These are phyloP conservation scores for Turnera subulata DNA, from an alignment of 345 rosid genomes.

Conservation along the genomic window DNA sequence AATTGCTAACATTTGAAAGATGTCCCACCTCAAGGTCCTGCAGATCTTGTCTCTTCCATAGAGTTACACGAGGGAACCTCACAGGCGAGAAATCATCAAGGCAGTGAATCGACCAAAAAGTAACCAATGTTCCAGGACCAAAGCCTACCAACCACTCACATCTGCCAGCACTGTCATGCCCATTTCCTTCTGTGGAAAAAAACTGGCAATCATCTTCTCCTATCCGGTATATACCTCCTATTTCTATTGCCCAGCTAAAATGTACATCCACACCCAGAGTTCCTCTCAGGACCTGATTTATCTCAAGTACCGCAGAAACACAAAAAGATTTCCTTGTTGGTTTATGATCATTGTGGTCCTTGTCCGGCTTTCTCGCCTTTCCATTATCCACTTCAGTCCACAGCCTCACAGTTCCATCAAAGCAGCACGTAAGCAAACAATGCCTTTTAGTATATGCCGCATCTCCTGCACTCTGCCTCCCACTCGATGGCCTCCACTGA, in stretches of 20 bases:
- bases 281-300: slow-evolving; percentile 53
- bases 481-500: slow-evolving; percentile 73
- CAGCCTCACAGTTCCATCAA: slow-evolving; percentile 84
- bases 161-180: slow-evolving; percentile 40
- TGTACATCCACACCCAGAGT: slow-evolving; percentile 46
- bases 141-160: slow-evolving; percentile 91
- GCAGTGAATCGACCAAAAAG: slow-evolving; percentile 86
- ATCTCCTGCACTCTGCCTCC: slow-evolving; percentile 32
- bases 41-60: slow-evolving; percentile 59
- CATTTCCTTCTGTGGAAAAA: slow-evolving; percentile 31
- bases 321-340: slow-evolving; percentile 35
- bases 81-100: slow-evolving; percentile 77
- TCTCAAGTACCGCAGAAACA: slow-evolving; percentile 79
- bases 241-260: slow-evolving; percentile 64
- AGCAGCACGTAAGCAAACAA: slow-evolving; percentile 73
- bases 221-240: slow-evolving; percentile 42
- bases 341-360: slow-evolving; percentile 44
- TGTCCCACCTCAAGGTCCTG: slow-evolving; percentile 31
- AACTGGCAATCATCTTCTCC: slow-evolving; percentile 39
- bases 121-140: slow-evolving; percentile 60
- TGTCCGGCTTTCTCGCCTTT: slow-evolving; percentile 46
- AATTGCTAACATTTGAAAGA: slow-evolving; percentile 32
- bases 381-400: slow-evolving; percentile 77
- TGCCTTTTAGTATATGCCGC: slow-evolving; percentile 36
- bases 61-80: slow-evolving; percentile 67